A percentile compares a stretch with the other conserved stretches of the same genome.
These are phyloP conservation scores for Mortierella sp. DNA, from an alignment of 371 early-diverging fungal genomes.

Conservation along the genomic window DNA sequence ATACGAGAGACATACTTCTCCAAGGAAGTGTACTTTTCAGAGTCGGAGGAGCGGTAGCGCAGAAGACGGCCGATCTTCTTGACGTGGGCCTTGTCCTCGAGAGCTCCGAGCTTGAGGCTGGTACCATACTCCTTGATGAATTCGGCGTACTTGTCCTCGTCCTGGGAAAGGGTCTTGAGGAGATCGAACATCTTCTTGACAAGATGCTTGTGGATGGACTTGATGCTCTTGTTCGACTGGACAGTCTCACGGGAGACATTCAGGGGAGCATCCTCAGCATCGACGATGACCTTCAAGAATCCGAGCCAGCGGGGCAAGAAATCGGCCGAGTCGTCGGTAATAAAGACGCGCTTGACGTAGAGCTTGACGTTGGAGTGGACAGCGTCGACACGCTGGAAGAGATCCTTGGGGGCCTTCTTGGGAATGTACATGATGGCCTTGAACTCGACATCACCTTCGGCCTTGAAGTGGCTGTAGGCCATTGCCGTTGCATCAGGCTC, in stretches of 20 bases:
- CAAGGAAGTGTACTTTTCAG: conserved; percentile 72
- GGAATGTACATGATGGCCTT: conserved; percentile 90
- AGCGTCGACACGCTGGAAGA: conserved; percentile 76
- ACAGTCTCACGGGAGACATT: conserved; percentile 97
- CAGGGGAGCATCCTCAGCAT: conserved; percentile 94
- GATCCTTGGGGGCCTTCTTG: conserved; percentile 72
- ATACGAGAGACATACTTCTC: conserved; percentile 91
- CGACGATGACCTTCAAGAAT: conserved; percentile 89
- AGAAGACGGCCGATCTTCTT: conserved; percentile 87
- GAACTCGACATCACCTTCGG: conserved; percentile 94
- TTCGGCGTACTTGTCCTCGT: conserved; percentile 78
- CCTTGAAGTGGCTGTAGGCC: conserved; percentile 82
- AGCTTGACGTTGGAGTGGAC: conserved; percentile 82
- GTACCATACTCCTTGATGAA: conserved; percentile 84
- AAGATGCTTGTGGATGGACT: conserved; percentile 86
- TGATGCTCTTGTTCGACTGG: conserved; percentile 86
- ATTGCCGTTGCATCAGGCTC: conserved; percentile 74
- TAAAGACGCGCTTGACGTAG: conserved; percentile 95
- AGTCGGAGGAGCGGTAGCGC: conserved; percentile 78
- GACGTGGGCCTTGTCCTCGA: conserved; percentile 78
- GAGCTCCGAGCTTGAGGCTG: conserved; percentile 87
- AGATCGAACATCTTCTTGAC: conserved; percentile 91
- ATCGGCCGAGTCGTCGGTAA: conserved; percentile 89
- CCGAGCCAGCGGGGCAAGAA: conserved; percentile 81
- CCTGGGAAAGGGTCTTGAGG: conserved; percentile 80